Conservation (phyloP, 2,329 filamentous ascomycete species). For the Colletotrichum nymphaeae region DNA sequence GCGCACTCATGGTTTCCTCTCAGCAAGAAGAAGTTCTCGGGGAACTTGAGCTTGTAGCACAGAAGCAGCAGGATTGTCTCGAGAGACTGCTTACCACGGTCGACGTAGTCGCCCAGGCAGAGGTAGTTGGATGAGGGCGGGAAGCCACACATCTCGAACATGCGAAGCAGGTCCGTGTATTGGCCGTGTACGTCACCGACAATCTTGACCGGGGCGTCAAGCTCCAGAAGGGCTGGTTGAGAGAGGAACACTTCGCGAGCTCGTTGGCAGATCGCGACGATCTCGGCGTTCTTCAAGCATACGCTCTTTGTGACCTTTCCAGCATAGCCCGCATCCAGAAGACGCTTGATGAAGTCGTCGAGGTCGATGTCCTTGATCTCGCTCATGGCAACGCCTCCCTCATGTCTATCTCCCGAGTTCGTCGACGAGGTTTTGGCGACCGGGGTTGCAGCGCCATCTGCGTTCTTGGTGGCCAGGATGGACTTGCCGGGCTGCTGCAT, state of each 20-base stretch:
- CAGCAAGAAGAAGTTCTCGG: constrained; percentile 96
- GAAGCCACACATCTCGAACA: constrained; percentile 99
- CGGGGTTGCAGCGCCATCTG: constrained; percentile 75
- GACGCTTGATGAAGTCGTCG: constrained; percentile 95
- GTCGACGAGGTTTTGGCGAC: constrained; percentile 54
- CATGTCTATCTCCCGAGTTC: constrained; percentile 54
- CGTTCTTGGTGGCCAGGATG: constrained; percentile 81
- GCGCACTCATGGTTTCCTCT: constrained; percentile 97
- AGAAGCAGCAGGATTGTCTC: constrained; percentile 93
- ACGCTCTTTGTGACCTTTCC: constrained; percentile 98
- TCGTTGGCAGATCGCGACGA: constrained; percentile 90
- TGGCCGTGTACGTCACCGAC: constrained; percentile 97
- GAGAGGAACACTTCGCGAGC: constrained; percentile 90
- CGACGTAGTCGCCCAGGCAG: constrained; percentile 96
- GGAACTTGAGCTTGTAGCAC: constrained; percentile 97
- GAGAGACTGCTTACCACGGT: constrained; percentile 93
- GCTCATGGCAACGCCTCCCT: constrained; percentile 79
- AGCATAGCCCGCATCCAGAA: constrained; percentile 94
- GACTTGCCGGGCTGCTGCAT: constrained; percentile 83
- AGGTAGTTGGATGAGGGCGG: constrained; percentile 92
- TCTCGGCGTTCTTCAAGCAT: constrained; percentile 97
- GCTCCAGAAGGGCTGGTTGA: constrained; percentile 90
- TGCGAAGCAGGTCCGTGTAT: constrained; percentile 93
- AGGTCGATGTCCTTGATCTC: constrained; percentile 93
- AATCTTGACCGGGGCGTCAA: constrained; percentile 96